A percentile compares a stretch with the other conserved stretches of the same genome.
Evolutionary conservation across 257 asterid species (phyloP).

Genomic region (Capsicum baccatum): DNA sequence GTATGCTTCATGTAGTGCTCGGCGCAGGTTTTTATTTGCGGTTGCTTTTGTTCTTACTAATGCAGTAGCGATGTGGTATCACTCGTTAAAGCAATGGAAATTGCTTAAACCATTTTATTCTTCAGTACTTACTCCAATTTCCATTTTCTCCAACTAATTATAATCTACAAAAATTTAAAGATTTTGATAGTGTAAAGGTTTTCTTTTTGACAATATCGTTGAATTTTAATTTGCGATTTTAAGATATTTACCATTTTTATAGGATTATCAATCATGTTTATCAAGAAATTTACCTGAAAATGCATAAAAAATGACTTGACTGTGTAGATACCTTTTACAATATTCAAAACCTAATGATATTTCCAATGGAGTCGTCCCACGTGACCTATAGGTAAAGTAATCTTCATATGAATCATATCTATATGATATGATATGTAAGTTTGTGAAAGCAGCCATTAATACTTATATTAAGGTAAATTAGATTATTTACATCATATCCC

Average conservation of each 20-base stretch:
- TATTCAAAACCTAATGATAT: background rate
- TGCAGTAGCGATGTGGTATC: background rate
- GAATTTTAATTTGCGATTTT: background rate
- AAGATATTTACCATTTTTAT: background rate
- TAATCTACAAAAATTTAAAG: background rate
- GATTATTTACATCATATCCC: too few species aligned
- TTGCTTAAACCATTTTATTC: too few species aligned
- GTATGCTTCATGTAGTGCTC: constrained; percentile 16
- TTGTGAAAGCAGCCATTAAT: background rate
- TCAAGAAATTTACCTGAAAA: background rate
- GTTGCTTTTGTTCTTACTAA: background rate
- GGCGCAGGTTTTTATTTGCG: background rate
- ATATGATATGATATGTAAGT: too few species aligned
- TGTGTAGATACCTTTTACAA: background rate
- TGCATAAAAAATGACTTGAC: background rate
- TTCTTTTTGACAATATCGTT: background rate
- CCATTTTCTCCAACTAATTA: background rate
- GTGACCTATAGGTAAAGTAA: too few species aligned
- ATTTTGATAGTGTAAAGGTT: background rate
- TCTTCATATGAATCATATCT: too few species aligned
- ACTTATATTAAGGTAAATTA: background rate
- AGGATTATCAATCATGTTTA: background rate
- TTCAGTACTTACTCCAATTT: too few species aligned
- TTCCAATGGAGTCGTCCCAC: too few species aligned
- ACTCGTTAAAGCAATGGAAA: too few species aligned